Conservation (phyloP, 352 stramenopile genomes). For the Phytopythium helicoides region DNA sequence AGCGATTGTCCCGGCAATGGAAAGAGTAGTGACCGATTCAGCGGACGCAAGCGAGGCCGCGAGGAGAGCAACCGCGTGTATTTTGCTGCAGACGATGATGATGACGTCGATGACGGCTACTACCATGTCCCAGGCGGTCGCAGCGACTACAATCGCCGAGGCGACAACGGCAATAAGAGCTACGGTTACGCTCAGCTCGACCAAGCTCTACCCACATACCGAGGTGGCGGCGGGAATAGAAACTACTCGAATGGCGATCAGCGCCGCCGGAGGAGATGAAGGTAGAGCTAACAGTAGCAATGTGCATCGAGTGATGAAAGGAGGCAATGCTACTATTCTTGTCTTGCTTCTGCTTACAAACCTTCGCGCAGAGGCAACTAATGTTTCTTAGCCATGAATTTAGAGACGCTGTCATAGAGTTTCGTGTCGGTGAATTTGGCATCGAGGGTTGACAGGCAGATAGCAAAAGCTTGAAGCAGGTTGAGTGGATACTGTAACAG, state of each 20-base stretch:
- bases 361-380: not conserved
- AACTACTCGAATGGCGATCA: slow-evolving; percentile 20
- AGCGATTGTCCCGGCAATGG: slow-evolving; percentile 34
- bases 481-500: slow-evolving; percentile 67
- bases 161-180: slow-evolving; percentile 17
- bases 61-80: slow-evolving; percentile 50
- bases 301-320: not conserved
- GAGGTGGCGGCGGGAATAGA: slow-evolving; percentile 12
- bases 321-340: too few species aligned
- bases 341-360: not conserved
- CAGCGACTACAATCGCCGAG: slow-evolving; percentile 11
- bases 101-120: slow-evolving; percentile 27
- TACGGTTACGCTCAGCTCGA: slow-evolving; percentile 25
- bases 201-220: slow-evolving; percentile 30
- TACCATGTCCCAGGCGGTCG: slow-evolving; percentile 28
- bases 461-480: slow-evolving; percentile 85
- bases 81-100: slow-evolving; percentile 32
- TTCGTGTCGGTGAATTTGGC: slow-evolving; percentile 63
- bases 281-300: slow-evolving; percentile 17
- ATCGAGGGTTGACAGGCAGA: slow-evolving; percentile 87
- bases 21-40: slow-evolving; percentile 22
- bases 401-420: slow-evolving; percentile 42
- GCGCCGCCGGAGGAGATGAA: slow-evolving; percentile 14
- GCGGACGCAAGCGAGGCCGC: slow-evolving; percentile 43
- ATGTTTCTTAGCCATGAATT: slow-evolving; percentile 31